Evolutionary conservation across 306 rosid species (phyloP).

Genomic region (Pterocarpus macrocarpus): DNA sequence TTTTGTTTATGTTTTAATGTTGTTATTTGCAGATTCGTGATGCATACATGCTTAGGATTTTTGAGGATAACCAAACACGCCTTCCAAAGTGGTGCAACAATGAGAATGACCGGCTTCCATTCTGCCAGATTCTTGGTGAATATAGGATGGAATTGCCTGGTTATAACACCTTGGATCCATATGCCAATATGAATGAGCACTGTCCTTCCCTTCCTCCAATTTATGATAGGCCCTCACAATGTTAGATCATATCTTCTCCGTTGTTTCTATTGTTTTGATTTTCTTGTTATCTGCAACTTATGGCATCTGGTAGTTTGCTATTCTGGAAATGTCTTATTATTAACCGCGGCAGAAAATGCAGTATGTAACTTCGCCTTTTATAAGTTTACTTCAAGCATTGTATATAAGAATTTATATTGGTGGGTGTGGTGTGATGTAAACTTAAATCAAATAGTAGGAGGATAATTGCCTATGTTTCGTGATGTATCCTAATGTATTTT

Average conservation of each 20-base stretch:
- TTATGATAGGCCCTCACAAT: conserved; percentile 71
- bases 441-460: conserved; percentile 3
- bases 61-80: conserved; percentile 82
- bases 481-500: conserved; percentile 7
- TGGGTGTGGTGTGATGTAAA: conserved; percentile 33
- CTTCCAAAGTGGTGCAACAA: conserved; percentile 88
- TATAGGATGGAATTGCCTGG: conserved; percentile 90
- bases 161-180: conserved; percentile 83
- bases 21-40: conserved; percentile 76
- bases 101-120: conserved; percentile 68
- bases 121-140: conserved; percentile 99
- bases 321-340: conserved; percentile 19
- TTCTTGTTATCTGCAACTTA: conserved; percentile 1
- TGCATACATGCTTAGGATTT: conserved; percentile 88
- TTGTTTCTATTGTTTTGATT: conserved; percentile 8
- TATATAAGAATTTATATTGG: conserved; percentile 32
- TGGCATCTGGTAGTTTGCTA: conserved; percentile 24
- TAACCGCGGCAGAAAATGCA: conserved; percentile 5
- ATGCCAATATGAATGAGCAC: conserved; percentile 89
- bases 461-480: conserved; percentile 19
- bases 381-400: conserved; percentile 26
- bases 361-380: conserved; percentile 19
- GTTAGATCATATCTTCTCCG: conserved; percentile 47
- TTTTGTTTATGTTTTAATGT: conserved; percentile 21
- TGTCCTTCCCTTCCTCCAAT: conserved; percentile 93